phyloP scores from a whole-genome alignment of 1,284 basidiomycete species.

The Chiua sp. region DNA sequence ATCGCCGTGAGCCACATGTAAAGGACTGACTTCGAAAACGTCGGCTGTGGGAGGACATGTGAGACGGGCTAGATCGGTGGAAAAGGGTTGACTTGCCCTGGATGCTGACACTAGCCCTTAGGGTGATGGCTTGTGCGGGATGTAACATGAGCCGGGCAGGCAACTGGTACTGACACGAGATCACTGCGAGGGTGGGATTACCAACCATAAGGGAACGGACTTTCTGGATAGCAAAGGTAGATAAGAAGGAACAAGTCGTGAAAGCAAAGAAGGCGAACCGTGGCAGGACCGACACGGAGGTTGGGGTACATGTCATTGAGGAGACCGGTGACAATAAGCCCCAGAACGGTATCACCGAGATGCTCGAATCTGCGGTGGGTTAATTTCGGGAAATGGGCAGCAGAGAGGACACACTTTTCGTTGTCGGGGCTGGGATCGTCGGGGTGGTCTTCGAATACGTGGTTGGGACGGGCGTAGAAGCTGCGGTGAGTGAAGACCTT shows the following conservation, averaged over 20 bases:
- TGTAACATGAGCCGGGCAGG: constrained; percentile 65
- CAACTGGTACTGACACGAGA: constrained; percentile 67
- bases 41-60: constrained; percentile 55
- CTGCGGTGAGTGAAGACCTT: constrained; percentile 79
- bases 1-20: neutral
- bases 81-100: constrained; percentile 56
- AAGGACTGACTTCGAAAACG: constrained; percentile 65
- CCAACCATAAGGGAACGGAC: constrained; percentile 72
- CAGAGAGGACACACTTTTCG: constrained; percentile 56
- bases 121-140: constrained; percentile 69
- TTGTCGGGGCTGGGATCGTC: constrained; percentile 78
- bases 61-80: constrained; percentile 4
- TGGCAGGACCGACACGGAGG: constrained; percentile 76
- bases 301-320: constrained; percentile 66
- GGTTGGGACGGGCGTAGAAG: constrained; percentile 65
- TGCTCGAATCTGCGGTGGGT: constrained; percentile 62
- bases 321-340: constrained; percentile 65
- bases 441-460: constrained; percentile 73
- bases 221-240: constrained; percentile 53
- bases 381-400: neutral
- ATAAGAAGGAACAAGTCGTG: neutral
- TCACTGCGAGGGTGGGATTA: constrained; percentile 71
- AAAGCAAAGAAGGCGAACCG: constrained; percentile 47
- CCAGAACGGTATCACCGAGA: constrained; percentile 73
- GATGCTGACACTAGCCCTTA: constrained; percentile 66